Evolutionary conservation across 805 yeast species (phyloP), one percentile per base, ranked within the genome.

Genomic region (Debaryomyces tyrocola): DNA sequence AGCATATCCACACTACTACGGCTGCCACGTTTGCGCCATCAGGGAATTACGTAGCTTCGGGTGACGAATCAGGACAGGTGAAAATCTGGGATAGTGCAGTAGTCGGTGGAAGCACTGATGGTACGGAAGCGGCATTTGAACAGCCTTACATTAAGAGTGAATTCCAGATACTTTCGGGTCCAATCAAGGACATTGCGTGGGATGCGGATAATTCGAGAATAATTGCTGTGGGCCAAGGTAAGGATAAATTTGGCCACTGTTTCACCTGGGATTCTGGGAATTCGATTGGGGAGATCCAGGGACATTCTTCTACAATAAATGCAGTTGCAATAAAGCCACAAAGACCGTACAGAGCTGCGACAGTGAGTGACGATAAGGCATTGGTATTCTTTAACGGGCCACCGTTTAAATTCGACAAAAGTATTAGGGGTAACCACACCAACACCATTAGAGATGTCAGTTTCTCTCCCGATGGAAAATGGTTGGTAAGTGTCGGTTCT

Each of bases 211-310:
- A 84, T 40, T 74, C 83, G 49, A 79, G 99, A 55, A 71, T 94
- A 43, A 88, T 94, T 60, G 96, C 96, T 1, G 98, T 91, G 9
- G 99, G 99, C 45, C 85, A 87, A 55, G 99, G 98, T 41, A 85
- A 85, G 54, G 97, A 90, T 56, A 79, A 87, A 50, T 91, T 81
- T 60, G 99, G 98, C 6, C 96, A 87, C 55, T 90, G 95, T 52
- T 89, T 92, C 64, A 82, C 96, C 6, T 87, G 86, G 79, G 99
- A 94, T 61, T 80, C 96, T 1, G 99, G 99, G 50, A 94, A 94
- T 67, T 82, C 97, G n/a, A 83, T 94, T 37, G 99, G 99, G 45
- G 98, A 94, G 62, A 85, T 92, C 57, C 83, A 90, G 41, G 99
- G 99, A 20, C 99, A 94, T 63, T 78, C 92, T 14, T 84, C 89